Percentiles rank a stretch among this genome's conserved stretches.
Evolutionary conservation across 1,284 basidiomycete genomes (phyloP).

Genomic region (Boletellus deceptivus): DNA sequence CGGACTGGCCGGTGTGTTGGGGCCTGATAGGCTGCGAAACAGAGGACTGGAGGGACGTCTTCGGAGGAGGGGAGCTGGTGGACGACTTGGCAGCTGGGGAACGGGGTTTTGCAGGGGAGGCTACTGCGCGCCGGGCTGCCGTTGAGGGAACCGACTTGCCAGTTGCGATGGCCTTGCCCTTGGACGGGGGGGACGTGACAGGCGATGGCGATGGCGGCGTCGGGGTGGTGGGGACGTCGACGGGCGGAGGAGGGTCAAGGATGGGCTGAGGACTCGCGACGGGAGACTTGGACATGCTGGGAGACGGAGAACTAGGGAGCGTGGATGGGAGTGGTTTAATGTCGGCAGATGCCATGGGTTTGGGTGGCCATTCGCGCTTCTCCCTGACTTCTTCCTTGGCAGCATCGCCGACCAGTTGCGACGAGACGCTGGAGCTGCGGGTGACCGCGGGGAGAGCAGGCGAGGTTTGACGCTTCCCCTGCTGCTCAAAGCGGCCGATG

Average conservation of each 20-base stretch:
- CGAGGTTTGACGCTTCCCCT: conserved; percentile 58
- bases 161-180: conserved; percentile 27
- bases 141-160: conserved; percentile 20
- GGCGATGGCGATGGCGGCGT: conserved; percentile 22
- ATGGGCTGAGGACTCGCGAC: conserved; percentile 25
- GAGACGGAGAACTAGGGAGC: conserved; percentile 27
- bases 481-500: conserved; percentile 78
- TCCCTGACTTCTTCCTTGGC: conserved; percentile 63
- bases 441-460: conserved; percentile 37
- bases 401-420: conserved; percentile 61
- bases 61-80: conserved; percentile 27
- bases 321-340: conserved; percentile 30
- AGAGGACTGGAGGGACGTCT: conserved; percentile 31
- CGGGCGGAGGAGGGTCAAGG: conserved; percentile 9
- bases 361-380: conserved; percentile 76
- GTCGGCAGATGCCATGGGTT: conserved; percentile 33
- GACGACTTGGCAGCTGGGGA: conserved; percentile 28
- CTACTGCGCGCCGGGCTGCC: conserved; percentile 15
- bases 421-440: conserved; percentile 61
- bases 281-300: conserved; percentile 30
- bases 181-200: conserved; percentile 18
- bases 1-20: conserved; percentile 54
- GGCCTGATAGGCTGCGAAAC: conserved; percentile 44
- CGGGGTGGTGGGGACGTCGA: conserved; percentile 14
- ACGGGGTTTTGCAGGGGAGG: conserved; percentile 28